Evolutionary conservation across 495 filamentous ascomycete genomes (phyloP), one percentile per base, ranked within the genome.

Genomic region (Xylaria venustula): DNA sequence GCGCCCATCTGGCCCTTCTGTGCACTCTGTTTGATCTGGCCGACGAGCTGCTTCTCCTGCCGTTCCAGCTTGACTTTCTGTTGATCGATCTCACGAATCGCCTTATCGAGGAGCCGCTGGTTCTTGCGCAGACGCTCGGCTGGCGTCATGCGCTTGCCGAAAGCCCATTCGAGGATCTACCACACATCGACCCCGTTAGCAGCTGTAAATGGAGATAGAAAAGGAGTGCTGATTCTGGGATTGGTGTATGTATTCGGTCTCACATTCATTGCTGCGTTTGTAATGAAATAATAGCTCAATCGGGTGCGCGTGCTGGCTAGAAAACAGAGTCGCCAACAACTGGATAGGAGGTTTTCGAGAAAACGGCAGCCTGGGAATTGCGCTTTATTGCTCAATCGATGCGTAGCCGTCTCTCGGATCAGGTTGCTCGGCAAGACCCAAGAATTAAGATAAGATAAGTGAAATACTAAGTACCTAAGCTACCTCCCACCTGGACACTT

Each of bases 131-230:
- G 83, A 68, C 94, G 90, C 82, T 98, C 93, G 14, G 91, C 90
- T 7, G 94, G 93, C 73, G 93, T 98, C 86, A 98, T 95, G 74
- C 93, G 92, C 83, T 95, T 96, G 63, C 93, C 93, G 74, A 98
- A 97, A 30, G 94, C 94, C 93, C 93, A 97, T 85, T 97, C 93
- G 54, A 98, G 81, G 78, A 97, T 87, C 92, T 97, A 54, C 7
- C 26, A 20, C 37, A 17, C 22, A 15, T 25, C 32, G 52, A 58
- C 63, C n/a, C 51, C 20, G 61, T 78, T 41, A 70, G 66, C 56
- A 34, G 50, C 44, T 28, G 8, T 8, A 23, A 17, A 22, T 47
- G 19, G 7, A 49, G 46, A 28, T 22, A 17, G 19, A 22, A 7
- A 19, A 6, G 42, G n/a, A 1, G 37, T 4, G 17, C 17, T 22